Conservation (phyloP, 2,329 filamentous ascomycete species). For the Cladosporium sp. region DNA sequence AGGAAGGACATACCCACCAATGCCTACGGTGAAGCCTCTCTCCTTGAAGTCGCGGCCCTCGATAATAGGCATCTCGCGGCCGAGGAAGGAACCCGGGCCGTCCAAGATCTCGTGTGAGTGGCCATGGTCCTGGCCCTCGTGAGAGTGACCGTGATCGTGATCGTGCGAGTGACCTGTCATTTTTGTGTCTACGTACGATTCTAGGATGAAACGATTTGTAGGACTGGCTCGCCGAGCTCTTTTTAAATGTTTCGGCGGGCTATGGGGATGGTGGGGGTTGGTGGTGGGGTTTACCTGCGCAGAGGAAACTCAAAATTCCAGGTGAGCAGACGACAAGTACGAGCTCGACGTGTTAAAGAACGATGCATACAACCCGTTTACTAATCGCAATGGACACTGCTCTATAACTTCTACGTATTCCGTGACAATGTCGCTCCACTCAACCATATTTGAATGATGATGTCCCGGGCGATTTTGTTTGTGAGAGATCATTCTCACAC, state of each 20-base stretch:
- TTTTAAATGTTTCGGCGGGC: neutral
- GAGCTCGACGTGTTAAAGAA: too few relatives aligned
- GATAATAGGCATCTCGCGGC: slow-evolving; percentile 87
- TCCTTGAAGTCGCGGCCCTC: slow-evolving; percentile 83
- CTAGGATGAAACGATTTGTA: neutral
- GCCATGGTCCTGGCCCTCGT: slow-evolving; percentile 65
- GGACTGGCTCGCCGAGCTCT: neutral
- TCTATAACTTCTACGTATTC: too few relatives aligned
- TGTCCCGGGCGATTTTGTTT: too few relatives aligned
- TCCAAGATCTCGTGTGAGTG: slow-evolving; percentile 94
- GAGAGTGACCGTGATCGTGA: slow-evolving; percentile 41
- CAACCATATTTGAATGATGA: too few relatives aligned
- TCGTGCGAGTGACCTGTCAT: slow-evolving; percentile 38
- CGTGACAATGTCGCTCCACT: too few relatives aligned
- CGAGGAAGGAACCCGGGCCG: slow-evolving; percentile 82
- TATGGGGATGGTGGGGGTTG: neutral
- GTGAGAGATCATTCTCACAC: neutral
- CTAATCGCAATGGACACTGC: too few relatives aligned
- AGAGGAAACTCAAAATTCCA: too few relatives aligned
- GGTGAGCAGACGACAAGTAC: too few relatives aligned
- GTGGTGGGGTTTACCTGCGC: neutral
- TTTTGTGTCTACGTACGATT: neutral
- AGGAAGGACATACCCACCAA: slow-evolving; percentile 68
- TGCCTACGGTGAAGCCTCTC: slow-evolving; percentile 91
- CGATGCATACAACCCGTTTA: too few relatives aligned